Percentiles rank a stretch among this genome's conserved stretches.
phyloP scores from a whole-genome alignment of 2,329 filamentous ascomycete species.

The Neobulgaria alba region DNA sequence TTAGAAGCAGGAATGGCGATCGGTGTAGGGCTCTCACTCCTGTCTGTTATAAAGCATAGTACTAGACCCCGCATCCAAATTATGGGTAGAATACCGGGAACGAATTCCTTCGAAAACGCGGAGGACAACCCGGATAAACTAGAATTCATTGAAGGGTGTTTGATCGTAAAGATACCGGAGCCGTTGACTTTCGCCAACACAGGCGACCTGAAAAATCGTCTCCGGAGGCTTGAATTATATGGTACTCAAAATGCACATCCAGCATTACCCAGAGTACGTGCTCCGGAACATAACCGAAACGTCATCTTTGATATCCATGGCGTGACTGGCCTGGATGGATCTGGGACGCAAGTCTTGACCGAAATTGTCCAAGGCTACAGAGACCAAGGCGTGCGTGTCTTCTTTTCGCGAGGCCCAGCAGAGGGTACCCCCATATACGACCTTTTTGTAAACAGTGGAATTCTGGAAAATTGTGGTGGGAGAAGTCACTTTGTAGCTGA shows the following conservation, averaged over 20 bases:
- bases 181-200: slow-evolving; percentile 96
- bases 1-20: slow-evolving; percentile 88
- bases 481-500: slow-evolving; percentile 68
- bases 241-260: slow-evolving; percentile 82
- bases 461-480: slow-evolving; percentile 76
- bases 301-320: slow-evolving; percentile 97
- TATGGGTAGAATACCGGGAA: slow-evolving; percentile 78
- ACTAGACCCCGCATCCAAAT: slow-evolving; percentile 95
- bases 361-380: slow-evolving; percentile 82
- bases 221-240: slow-evolving; percentile 79
- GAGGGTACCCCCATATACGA: slow-evolving; percentile 40
- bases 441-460: slow-evolving; percentile 70
- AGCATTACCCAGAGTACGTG: slow-evolving; percentile 70
- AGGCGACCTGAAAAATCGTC: slow-evolving; percentile 75
- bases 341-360: slow-evolving; percentile 79
- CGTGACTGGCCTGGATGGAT: slow-evolving; percentile 91
- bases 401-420: slow-evolving; percentile 53
- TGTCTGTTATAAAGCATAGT: slow-evolving; percentile 83
- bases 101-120: slow-evolving; percentile 77
- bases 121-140: slow-evolving; percentile 63
- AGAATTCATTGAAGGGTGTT: slow-evolving; percentile 82
- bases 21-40: slow-evolving; percentile 80
- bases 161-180: slow-evolving; percentile 97
- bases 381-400: slow-evolving; percentile 67
- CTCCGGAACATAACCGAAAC: slow-evolving; percentile 77